Conservation (phyloP, 495 filamentous ascomycete genomes). For the Thozetella sp. region DNA sequence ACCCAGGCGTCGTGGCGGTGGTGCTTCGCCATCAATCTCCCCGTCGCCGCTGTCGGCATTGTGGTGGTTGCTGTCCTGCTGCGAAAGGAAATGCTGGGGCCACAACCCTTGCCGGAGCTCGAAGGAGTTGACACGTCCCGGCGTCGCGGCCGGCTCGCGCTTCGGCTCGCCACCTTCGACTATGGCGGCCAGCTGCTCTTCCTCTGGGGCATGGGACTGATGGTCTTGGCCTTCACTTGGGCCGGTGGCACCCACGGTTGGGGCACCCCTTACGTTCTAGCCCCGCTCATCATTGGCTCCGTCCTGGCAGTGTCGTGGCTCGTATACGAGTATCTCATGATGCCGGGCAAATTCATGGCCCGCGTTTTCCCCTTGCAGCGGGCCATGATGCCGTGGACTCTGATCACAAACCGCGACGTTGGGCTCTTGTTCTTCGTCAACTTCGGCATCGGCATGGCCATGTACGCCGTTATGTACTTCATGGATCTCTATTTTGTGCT, state of each 20-base stretch:
- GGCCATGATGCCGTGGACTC: slow-evolving; percentile 58
- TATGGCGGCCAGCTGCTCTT: slow-evolving; percentile 57
- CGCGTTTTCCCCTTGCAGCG: slow-evolving; percentile 45
- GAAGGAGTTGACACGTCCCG: slow-evolving; percentile 16
- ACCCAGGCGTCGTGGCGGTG: slow-evolving; percentile 54
- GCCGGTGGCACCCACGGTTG: slow-evolving; percentile 58
- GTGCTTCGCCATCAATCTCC: slow-evolving; percentile 60
- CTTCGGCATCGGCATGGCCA: slow-evolving; percentile 52
- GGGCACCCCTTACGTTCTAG: slow-evolving; percentile 47
- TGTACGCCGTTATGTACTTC: slow-evolving; percentile 60
- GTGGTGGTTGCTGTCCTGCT: slow-evolving; percentile 42
- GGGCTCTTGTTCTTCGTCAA: slow-evolving; percentile 54
- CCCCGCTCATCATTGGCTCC: slow-evolving; percentile 49
- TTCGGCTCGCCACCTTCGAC: slow-evolving; percentile 53
- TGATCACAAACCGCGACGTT: slow-evolving; percentile 52
- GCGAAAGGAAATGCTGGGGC: slow-evolving; percentile 33
- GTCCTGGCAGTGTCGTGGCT: slow-evolving; percentile 49
- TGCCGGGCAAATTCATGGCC: slow-evolving; percentile 41
- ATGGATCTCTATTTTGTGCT: slow-evolving; percentile 61
- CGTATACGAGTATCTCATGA: slow-evolving; percentile 56
- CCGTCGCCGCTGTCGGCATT: slow-evolving; percentile 40
- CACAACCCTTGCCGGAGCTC: slow-evolving; percentile 30
- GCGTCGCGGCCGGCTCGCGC: slow-evolving; percentile 19
- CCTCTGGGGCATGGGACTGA: slow-evolving; percentile 57
- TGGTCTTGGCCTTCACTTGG: slow-evolving; percentile 62